A percentile compares a stretch with the other conserved stretches of the same genome.
These are phyloP conservation scores for Umbelopsis sp. DNA, from an alignment of 371 early-diverging fungal genomes.

Conservation along the genomic window DNA sequence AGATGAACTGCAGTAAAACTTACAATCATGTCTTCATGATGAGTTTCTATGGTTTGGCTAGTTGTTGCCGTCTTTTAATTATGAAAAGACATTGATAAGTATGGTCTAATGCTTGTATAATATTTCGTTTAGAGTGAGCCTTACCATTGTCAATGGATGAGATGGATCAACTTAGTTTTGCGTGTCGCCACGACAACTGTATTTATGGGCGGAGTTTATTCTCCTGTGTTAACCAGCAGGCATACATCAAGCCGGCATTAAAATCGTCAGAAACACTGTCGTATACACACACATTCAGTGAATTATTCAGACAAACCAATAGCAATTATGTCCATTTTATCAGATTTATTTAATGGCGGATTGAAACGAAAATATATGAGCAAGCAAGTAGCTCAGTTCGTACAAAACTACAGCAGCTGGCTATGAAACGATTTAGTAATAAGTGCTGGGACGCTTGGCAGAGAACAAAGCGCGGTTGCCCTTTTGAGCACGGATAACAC, in stretches of 20 bases:
- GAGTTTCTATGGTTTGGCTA: conserved; percentile 79
- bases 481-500: conserved; percentile 74
- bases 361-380: conserved; percentile 15
- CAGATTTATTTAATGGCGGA: conserved; percentile 16
- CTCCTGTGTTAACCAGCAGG: too few species aligned
- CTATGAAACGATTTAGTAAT: conserved; percentile 49
- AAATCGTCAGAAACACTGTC: too few species aligned
- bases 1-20: conserved; percentile 28
- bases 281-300: too few species aligned
- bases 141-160: conserved; percentile 15
- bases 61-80: conserved; percentile 30
- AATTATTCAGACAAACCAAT: too few species aligned
- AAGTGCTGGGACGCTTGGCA: conserved; percentile 88
- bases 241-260: too few species aligned
- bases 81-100: not conserved
- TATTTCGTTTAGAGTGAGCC: not conserved
- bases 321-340: conserved; percentile 3
- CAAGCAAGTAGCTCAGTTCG: conserved; percentile 13
- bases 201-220: conserved; percentile 8
- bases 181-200: not conserved
- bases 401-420: conserved; percentile 18
- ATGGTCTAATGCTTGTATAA: not conserved
- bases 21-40: conserved; percentile 95
- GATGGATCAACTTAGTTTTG: conserved; percentile 1
- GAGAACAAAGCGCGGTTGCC: conserved; percentile 72